Conservation (phyloP, 78 protist species). For the Dictyostelium intermedium region DNA sequence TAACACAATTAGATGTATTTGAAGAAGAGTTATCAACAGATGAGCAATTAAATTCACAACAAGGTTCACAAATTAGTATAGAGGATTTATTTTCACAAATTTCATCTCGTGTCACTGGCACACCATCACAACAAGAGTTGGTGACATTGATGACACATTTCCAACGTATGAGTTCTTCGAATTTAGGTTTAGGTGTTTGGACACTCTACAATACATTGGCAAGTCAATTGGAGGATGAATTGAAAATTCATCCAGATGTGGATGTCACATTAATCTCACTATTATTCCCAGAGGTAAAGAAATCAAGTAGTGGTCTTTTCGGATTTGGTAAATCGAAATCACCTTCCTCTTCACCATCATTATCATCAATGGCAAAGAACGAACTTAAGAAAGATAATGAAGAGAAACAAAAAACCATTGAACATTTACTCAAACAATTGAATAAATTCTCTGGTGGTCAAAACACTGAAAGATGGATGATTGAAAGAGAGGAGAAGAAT, state of each 20-base stretch:
- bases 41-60: constrained; percentile 52
- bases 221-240: constrained; percentile 40
- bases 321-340: constrained; percentile 11
- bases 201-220: constrained; percentile 16
- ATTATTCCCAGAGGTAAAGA: constrained; percentile 31
- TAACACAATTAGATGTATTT: constrained; percentile 65
- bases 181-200: constrained; percentile 52
- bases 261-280: constrained; percentile 5
- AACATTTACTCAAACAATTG: constrained; percentile 44
- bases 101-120: constrained; percentile 37
- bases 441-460: constrained; percentile 59
- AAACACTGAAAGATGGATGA: constrained; percentile 24
- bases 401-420: constrained; percentile 72
- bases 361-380: background rate
- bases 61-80: background rate
- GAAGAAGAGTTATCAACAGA: constrained; percentile 51
- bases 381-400: constrained; percentile 43
- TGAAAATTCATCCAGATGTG: constrained; percentile 27
- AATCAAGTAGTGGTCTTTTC: constrained; percentile 19
- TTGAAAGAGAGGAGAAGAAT: constrained; percentile 69
- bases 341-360: constrained; percentile 19
- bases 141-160: constrained; percentile 13
- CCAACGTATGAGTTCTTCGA: constrained; percentile 45
- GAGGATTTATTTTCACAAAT: constrained; percentile 59
- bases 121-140: constrained; percentile 32